Evolutionary conservation across 805 yeast genomes (phyloP).

Genomic region (Metschnikowia continentalis): DNA sequence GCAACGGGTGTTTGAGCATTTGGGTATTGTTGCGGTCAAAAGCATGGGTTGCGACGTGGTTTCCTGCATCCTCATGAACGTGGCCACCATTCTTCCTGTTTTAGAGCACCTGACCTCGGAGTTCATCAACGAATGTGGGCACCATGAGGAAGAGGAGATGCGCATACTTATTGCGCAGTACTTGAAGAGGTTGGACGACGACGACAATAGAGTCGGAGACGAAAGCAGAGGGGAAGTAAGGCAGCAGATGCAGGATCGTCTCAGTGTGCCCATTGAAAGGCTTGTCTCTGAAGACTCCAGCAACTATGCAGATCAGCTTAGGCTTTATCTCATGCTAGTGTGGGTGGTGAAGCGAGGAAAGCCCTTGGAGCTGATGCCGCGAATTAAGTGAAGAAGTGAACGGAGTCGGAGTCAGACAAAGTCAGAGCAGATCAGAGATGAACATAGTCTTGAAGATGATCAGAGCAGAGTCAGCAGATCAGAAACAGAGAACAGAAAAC

Average conservation of each 20-base stretch:
- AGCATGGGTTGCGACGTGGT: background rate
- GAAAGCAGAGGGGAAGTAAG: background rate
- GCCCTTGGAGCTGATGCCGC: background rate
- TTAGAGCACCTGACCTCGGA: background rate
- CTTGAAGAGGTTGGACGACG: background rate
- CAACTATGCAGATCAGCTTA: background rate
- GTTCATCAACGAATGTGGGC: background rate
- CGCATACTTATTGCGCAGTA: background rate
- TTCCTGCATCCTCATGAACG: background rate
- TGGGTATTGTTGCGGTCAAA: background rate
- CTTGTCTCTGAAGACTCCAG: background rate
- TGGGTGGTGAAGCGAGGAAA: constrained; percentile 1
- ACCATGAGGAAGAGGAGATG: background rate
- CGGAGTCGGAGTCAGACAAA: background rate
- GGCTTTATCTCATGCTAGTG: background rate
- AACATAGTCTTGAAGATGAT: too few species aligned
- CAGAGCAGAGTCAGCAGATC: too few species aligned
- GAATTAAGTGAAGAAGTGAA: background rate
- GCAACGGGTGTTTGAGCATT: background rate
- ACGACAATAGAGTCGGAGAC: background rate
- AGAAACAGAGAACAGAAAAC: too few species aligned
- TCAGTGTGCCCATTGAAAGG: background rate
- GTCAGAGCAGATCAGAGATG: too few species aligned
- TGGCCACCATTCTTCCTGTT: background rate
- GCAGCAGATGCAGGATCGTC: background rate